Evolutionary conservation across 108 stramenopile species (phyloP), one percentile per base, ranked within the genome.

Genomic region (Cyclotella atomus): DNA sequence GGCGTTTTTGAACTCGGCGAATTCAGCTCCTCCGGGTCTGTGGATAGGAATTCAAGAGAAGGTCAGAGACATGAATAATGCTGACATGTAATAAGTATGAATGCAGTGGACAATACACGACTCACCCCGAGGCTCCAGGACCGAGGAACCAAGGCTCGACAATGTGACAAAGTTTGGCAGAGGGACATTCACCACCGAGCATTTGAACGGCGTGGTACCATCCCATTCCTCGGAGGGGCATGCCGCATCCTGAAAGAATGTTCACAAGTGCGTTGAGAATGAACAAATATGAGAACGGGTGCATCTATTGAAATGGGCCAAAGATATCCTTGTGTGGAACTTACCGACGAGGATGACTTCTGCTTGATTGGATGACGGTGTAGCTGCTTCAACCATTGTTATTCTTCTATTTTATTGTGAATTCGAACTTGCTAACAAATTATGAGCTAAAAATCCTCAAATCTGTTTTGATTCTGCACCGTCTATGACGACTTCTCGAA

Each of bases 91-190:
- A 35, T 29, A 5, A 4, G 23, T 12, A 19, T 36, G 14, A 38
- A 15, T 34, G 25, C 25, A 46, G n/a, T 14, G 33, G 2, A 44
- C 3, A 16, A n/a, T 14, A 12, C 36, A 63, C 46, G 28, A 24
- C 54, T 65, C 24, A 54, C 73, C 49, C 73, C 7, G 45, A 43
- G 20, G 45, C 77, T 76, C 95, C 95, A 33, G 83, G 75, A 24
- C 96, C 93, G 49, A 96, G 66, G 83, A 93, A 96, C 96, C 96
- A 96, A 28, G 93, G 93, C 75, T 96, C 96, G 54, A 96, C 88
- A 44, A 96, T 62, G 77, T 87, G 91, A 64, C 89, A 87, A n/a
- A 96, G 68, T 65, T 84, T 88, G 46, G 93, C 96, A 0, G 86
- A 87, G 0, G 93, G 92, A 56, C 89, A 90, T 59, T 93, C 85